Evolutionary conservation across 441 rosid species (phyloP).

Genomic region (Populus hybrid): DNA sequence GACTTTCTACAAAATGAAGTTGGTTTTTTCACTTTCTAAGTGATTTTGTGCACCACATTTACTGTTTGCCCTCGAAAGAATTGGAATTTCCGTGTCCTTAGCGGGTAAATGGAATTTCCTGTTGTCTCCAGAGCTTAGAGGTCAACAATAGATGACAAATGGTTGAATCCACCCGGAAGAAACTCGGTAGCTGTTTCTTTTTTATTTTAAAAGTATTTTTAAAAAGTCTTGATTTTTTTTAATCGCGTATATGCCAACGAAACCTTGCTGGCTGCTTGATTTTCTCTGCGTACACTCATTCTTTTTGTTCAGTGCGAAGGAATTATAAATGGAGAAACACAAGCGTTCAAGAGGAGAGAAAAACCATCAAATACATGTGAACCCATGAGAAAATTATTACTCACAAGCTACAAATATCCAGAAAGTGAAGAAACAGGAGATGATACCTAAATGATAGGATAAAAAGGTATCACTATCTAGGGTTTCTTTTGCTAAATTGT

Average conservation of each 20-base stretch:
- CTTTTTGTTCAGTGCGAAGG: background rate
- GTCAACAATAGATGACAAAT: slow-evolving; percentile 43
- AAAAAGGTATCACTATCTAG: slow-evolving; percentile 19
- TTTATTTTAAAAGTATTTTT: too few species aligned
- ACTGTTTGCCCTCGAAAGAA: slow-evolving; percentile 32
- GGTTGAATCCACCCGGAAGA: background rate
- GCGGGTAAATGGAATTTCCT: slow-evolving; percentile 25
- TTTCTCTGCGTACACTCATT: background rate
- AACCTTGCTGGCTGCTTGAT: background rate
- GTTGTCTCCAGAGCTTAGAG: background rate
- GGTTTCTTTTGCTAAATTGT: slow-evolving; percentile 7
- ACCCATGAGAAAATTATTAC: slow-evolving; percentile 2
- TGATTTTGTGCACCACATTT: slow-evolving; percentile 18
- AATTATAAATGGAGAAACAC: background rate
- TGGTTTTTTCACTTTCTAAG: background rate
- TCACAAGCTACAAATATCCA: background rate
- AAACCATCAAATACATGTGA: background rate
- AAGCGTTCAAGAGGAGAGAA: background rate
- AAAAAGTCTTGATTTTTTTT: too few species aligned
- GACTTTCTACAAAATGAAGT: slow-evolving; percentile 14
- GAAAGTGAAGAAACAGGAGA: slow-evolving; percentile 19
- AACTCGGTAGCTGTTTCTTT: too few species aligned
- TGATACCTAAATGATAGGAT: slow-evolving; percentile 22
- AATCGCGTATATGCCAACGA: background rate
- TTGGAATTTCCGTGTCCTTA: slow-evolving; percentile 17